Conservation (phyloP, 2,329 filamentous ascomycete genomes). For the Aspergillus sp. region DNA sequence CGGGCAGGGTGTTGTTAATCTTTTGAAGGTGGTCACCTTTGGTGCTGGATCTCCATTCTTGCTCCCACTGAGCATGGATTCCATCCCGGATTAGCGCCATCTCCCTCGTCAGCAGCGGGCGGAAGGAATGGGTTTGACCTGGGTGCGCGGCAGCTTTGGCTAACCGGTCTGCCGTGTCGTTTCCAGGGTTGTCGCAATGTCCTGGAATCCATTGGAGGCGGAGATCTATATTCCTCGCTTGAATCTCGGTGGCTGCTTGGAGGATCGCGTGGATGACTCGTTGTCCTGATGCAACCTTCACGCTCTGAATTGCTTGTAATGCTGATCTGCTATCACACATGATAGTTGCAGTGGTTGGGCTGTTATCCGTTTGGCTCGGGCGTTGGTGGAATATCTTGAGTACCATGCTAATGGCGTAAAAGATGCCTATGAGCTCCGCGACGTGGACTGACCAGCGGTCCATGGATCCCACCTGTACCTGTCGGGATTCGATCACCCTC, state of each 20-base stretch:
- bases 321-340: conserved; percentile 27
- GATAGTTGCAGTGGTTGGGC: conserved; percentile 21
- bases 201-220: conserved; percentile 21
- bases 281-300: conserved; percentile 25
- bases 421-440: conserved; percentile 29
- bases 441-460: conserved; percentile 29
- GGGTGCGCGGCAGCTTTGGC: conserved; percentile 5
- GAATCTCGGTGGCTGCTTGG: conserved; percentile 20
- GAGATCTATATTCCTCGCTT: conserved; percentile 15
- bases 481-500: neutral
- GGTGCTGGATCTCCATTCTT: no score
- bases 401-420: conserved; percentile 24
- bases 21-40: no score
- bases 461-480: conserved; percentile 13
- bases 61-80: no score
- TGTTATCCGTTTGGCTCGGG: neutral
- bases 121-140: conserved; percentile 16
- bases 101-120: conserved; percentile 18
- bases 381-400: conserved; percentile 15
- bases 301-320: conserved; percentile 23
- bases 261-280: conserved; percentile 25
- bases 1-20: no score
- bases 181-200: neutral
- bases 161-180: neutral
- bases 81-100: neutral